Base-by-base conservation (phyloP, 2,329 filamentous ascomycete genomes). In the Lomentospora prolificans region DNA sequence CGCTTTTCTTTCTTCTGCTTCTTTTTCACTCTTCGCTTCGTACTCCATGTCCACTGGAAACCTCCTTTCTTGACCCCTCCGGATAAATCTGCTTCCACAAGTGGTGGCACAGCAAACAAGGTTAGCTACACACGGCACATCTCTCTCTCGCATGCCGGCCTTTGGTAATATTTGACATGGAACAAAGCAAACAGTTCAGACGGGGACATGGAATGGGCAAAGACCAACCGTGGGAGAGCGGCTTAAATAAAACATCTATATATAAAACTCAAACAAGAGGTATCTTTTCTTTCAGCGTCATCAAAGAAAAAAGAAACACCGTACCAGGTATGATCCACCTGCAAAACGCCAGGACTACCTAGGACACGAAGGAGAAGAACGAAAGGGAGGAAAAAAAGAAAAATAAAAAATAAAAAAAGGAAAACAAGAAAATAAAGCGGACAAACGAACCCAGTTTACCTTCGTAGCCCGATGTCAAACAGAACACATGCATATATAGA, bases 341-440 rank as follows among this genome's bases (percentile, higher is more conserved):
- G 33, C 33, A 39, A 39, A 39, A 10, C 12, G 12, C 33, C 3
- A n/a, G 41, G 19, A 46, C 41, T 39, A 39, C 41, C 41, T 19
- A 22, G 41, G 8, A 46, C 14, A 46, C 30, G 7, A 33, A 33
- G 12, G 30, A 33, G 12, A 33, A 33, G 30, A 46, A n/a, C 39
- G 5, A 46, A n/a, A 56, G 51, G 39, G 31, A 27, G 36, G 31
- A 24, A 46, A 52, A 53, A 55, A n/a, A 27, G 12, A 50, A n/a
- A 5, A 17, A 24, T 12, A 36, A 36, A 24, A 46, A 22, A 55
- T 14, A 55, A 30, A 22, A 24, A 50, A n/a, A 50, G 50, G 17
- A 31, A 33, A n/a, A 22, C 22, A 33, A 22, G 44, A 44, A 24
- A 36, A 5, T 22, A 25, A 48, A 48, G 41, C 27, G 25, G 28